Percentiles rank a stretch among this genome's conserved stretches.
phyloP scores from a whole-genome alignment of 495 filamentous ascomycete species.

The Xylaria nigripes region DNA sequence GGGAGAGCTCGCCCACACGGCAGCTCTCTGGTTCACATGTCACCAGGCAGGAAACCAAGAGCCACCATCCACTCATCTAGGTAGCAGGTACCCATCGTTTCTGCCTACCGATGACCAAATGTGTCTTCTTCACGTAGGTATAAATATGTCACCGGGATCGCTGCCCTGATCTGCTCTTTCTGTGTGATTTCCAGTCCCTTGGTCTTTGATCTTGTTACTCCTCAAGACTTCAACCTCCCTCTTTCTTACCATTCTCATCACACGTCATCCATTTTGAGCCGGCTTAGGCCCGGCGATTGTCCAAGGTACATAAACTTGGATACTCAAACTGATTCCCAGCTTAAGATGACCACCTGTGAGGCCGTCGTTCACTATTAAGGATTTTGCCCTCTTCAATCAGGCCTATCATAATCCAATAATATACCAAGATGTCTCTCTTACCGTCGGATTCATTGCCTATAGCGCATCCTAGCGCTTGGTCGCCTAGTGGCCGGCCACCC shows the following conservation, averaged over 20 bases:
- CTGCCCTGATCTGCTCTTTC: background rate
- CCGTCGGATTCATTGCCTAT: conserved; percentile 9
- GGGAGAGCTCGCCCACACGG: conserved; percentile 19
- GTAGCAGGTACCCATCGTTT: conserved; percentile 18
- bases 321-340: background rate
- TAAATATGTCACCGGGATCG: conserved; percentile 19
- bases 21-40: conserved; percentile 20
- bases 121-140: conserved; percentile 10
- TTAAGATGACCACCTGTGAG: conserved; percentile 1
- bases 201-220: background rate
- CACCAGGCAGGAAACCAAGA: conserved; percentile 19
- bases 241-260: conserved; percentile 8
- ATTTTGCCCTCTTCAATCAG: background rate
- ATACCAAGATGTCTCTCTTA: conserved; percentile 20
- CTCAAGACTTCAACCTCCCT: conserved; percentile 10
- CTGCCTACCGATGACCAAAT: background rate
- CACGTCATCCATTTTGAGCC: conserved; percentile 19
- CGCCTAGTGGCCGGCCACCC: conserved; percentile 20
- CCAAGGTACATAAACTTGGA: background rate
- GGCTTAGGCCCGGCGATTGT: conserved; percentile 21
- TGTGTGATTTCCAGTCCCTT: conserved; percentile 4
- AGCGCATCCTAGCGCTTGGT: conserved; percentile 18
- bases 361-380: background rate
- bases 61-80: conserved; percentile 11
- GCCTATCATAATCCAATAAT: conserved; percentile 10